A percentile compares a stretch with the other conserved stretches of the same genome.
phyloP scores from a whole-genome alignment of 2,329 filamentous ascomycete genomes.

The Diaporthe nobilis region DNA sequence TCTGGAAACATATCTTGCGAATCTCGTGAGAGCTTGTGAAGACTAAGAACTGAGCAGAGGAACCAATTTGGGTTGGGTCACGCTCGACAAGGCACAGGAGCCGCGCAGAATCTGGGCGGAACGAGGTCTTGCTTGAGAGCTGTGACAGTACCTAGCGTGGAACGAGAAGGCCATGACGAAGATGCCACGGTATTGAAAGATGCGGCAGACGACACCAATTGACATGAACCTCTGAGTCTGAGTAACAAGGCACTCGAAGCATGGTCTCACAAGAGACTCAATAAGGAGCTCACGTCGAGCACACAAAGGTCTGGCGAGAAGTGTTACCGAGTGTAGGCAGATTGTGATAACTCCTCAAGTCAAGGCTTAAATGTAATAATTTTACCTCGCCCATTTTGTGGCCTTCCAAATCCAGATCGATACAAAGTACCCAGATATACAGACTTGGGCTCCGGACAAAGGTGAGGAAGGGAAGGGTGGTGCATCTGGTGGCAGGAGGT shows the following conservation, averaged over 20 bases:
- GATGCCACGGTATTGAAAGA: neutral
- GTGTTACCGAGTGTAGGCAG: neutral
- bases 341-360: neutral
- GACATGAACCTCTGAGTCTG: neutral
- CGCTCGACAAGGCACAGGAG: neutral
- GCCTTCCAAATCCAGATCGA: neutral
- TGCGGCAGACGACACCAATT: neutral
- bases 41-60: neutral
- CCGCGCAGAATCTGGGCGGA: neutral
- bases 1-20: neutral
- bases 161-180: neutral
- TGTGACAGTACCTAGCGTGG: neutral
- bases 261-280: neutral
- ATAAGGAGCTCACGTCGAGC: neutral
- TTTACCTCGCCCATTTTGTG: neutral
- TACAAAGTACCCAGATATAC: neutral
- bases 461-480: neutral
- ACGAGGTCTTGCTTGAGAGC: neutral
- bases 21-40: neutral
- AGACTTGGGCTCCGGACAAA: neutral
- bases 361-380: neutral
- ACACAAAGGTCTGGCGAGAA: neutral
- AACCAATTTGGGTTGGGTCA: neutral
- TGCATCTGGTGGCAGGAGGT: neutral
- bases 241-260: neutral